A percentile compares a stretch with the other conserved stretches of the same genome.
Evolutionary conservation across 2,329 filamentous ascomycete species (phyloP).

Genomic region (Diaporthe citriasiana): DNA sequence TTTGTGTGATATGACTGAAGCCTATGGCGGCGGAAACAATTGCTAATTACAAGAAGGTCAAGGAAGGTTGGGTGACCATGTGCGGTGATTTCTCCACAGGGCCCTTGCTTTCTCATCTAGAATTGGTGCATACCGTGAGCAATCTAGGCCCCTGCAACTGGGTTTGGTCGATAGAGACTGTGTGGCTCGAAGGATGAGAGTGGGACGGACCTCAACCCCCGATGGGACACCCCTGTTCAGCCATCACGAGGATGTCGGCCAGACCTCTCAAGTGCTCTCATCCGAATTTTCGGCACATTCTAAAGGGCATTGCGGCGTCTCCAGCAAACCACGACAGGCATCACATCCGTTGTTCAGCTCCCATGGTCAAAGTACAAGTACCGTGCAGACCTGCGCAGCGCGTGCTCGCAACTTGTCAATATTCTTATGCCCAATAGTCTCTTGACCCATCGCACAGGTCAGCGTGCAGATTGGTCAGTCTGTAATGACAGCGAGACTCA

Average conservation of each 20-base stretch:
- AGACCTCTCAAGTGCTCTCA: not conserved
- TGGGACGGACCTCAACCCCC: not conserved
- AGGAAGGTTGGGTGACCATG: too few species aligned
- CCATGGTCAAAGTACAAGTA: not conserved
- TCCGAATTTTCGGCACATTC: not conserved
- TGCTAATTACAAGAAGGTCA: not conserved
- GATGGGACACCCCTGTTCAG: not conserved
- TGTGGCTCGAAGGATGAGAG: not conserved
- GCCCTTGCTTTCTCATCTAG: not conserved
- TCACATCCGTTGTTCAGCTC: not conserved
- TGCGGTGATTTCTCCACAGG: not conserved
- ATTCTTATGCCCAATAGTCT: not conserved
- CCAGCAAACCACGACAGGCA: not conserved
- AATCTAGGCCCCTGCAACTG: not conserved
- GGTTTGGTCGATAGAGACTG: not conserved
- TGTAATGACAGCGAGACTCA: slow-evolving; percentile 9
- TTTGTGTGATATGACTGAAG: not conserved
- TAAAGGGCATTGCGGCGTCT: not conserved
- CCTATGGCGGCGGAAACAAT: not conserved
- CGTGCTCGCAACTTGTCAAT: not conserved
- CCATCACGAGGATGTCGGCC: not conserved
- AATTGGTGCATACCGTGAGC: not conserved
- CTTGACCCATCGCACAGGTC: not conserved
- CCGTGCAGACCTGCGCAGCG: not conserved
- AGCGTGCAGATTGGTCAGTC: not conserved